These are phyloP conservation scores for Tricholomella constricta DNA, from an alignment of 768 basidiomycete species.

Conservation along the genomic window DNA sequence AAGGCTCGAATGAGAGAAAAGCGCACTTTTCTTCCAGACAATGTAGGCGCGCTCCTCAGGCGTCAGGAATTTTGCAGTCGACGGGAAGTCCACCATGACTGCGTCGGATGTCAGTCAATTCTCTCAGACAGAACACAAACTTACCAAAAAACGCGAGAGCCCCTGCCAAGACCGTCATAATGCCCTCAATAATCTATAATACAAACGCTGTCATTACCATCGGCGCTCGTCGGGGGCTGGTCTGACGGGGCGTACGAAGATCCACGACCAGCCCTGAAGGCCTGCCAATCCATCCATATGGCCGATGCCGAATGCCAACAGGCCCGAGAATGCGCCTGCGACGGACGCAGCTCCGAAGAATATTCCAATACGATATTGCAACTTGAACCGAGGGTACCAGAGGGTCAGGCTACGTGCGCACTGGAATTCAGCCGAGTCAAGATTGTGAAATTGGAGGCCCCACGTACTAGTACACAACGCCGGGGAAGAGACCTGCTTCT, in stretches of 20 bases:
- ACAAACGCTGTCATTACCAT: background rate
- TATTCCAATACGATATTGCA: slow-evolving; percentile 60
- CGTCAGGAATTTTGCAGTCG: slow-evolving; percentile 60
- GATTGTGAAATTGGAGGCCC: background rate
- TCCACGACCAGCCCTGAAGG: slow-evolving; percentile 66
- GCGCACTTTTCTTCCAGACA: slow-evolving; percentile 56
- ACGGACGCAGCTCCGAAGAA: slow-evolving; percentile 69
- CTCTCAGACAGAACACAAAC: slow-evolving; percentile 1
- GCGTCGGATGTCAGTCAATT: background rate
- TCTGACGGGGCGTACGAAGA: slow-evolving; percentile 47
- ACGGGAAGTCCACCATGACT: slow-evolving; percentile 67
- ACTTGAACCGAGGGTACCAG: slow-evolving; percentile 67
- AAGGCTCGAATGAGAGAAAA: background rate
- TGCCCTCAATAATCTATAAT: slow-evolving; percentile 63
- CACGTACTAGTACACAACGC: slow-evolving; percentile 70
- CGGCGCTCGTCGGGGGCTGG: background rate
- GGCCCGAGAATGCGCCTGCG: slow-evolving; percentile 63
- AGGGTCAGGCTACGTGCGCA: slow-evolving; percentile 48
- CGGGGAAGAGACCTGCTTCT: slow-evolving; percentile 74
- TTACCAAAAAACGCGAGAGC: slow-evolving; percentile 52
- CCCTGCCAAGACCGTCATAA: slow-evolving; percentile 59
- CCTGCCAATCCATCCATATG: slow-evolving; percentile 51
- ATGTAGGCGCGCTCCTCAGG: slow-evolving; percentile 59
- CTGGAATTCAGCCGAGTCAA: background rate
- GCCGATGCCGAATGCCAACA: slow-evolving; percentile 56